Percentiles rank a stretch among this genome's conserved stretches.
These are phyloP conservation scores for Entomophthora muscae DNA, from an alignment of 371 early-diverging fungal genomes.

Conservation along the genomic window DNA sequence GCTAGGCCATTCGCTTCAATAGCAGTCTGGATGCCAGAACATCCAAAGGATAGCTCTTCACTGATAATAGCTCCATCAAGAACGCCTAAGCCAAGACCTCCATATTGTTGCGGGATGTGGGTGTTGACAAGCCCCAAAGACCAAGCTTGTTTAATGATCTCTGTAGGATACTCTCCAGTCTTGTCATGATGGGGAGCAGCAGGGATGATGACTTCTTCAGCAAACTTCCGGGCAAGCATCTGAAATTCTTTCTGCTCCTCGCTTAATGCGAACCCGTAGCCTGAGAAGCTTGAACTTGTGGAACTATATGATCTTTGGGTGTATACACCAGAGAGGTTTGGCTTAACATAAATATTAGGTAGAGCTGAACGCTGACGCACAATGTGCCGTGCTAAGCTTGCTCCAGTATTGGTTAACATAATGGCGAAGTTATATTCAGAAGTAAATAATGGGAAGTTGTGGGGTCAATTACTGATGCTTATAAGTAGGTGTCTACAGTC, in stretches of 20 bases:
- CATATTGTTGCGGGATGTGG: conserved; percentile 73
- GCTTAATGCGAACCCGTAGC: conserved; percentile 35
- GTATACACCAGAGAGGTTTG: too few relatives aligned
- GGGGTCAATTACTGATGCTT: too few relatives aligned
- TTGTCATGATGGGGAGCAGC: conserved; percentile 85
- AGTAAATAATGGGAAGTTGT: too few relatives aligned
- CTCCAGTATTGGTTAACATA: too few relatives aligned
- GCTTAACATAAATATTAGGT: too few relatives aligned
- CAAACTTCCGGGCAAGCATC: conserved; percentile 84
- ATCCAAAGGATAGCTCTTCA: conserved; percentile 93
- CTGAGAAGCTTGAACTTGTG: not conserved
- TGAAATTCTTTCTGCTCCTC: conserved; percentile 78
- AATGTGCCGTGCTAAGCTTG: too few relatives aligned
- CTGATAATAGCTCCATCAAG: conserved; percentile 75
- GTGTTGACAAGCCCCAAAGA: conserved; percentile 87
- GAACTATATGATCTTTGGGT: too few relatives aligned
- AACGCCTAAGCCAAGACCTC: conserved; percentile 83
- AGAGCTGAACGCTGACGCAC: too few relatives aligned
- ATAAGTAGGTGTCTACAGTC: too few relatives aligned
- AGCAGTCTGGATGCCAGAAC: conserved; percentile 92
- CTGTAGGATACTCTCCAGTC: conserved; percentile 83
- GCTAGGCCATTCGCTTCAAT: conserved; percentile 92
- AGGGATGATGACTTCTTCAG: conserved; percentile 79
- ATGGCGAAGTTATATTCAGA: too few relatives aligned
- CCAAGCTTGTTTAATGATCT: conserved; percentile 91